These are phyloP conservation scores for Penicillium sp. DNA, from an alignment of 2,329 filamentous ascomycete species.

Conservation along the genomic window DNA sequence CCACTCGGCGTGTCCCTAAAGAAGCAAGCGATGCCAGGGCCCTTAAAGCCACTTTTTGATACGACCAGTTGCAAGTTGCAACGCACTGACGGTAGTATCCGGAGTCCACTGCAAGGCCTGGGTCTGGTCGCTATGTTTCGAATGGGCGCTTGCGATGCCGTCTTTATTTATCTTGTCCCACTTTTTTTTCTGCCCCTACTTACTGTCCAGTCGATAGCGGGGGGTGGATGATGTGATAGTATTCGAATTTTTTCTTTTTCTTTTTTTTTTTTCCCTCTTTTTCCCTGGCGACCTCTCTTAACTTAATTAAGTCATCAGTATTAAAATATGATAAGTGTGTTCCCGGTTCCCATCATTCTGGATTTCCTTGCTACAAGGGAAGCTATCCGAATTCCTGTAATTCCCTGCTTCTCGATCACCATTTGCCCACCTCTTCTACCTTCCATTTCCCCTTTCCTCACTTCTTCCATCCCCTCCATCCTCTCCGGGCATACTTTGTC, in stretches of 20 bases:
- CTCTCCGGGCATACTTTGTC: not conserved
- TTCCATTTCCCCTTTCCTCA: not conserved
- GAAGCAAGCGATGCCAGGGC: not conserved
- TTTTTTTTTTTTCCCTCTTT: slow-evolving; percentile 16
- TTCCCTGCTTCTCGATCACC: slow-evolving; percentile 10
- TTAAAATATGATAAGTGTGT: slow-evolving; percentile 8
- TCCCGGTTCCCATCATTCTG: slow-evolving; percentile 9
- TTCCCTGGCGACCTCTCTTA: slow-evolving; percentile 8
- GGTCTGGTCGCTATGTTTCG: not conserved
- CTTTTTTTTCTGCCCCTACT: slow-evolving; percentile 21
- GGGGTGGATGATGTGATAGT: not conserved
- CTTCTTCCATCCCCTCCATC: not conserved
- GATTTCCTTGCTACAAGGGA: slow-evolving; percentile 2
- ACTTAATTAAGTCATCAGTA: slow-evolving; percentile 10
- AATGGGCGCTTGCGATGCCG: slow-evolving; percentile 18
- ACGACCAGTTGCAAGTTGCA: slow-evolving; percentile 12
- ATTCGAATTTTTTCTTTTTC: not conserved
- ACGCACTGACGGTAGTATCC: slow-evolving; percentile 30
- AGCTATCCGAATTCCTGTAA: slow-evolving; percentile 11
- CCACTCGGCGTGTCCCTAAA: slow-evolving; percentile 23
- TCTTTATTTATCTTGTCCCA: slow-evolving; percentile 28
- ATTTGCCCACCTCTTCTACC: not conserved
- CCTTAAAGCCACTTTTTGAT: slow-evolving; percentile 15
- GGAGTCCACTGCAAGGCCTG: slow-evolving; percentile 21
- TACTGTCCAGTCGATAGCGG: not conserved